Base-by-base conservation (phyloP, 805 yeast genomes). In the Candida arabinofermentans region DNA sequence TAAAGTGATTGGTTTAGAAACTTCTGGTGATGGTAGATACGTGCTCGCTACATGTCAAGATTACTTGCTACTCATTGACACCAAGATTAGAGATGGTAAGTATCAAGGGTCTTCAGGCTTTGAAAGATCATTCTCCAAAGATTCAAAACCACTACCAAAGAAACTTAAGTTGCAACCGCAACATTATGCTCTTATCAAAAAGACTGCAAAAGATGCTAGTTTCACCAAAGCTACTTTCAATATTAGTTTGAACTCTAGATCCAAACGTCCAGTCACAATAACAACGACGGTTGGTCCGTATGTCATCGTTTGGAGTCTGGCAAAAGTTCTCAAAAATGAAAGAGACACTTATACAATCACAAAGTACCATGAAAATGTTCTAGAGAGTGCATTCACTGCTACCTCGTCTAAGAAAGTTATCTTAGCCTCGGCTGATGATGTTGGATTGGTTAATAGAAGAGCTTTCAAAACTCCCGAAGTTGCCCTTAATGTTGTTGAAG, bases 261-360 rank as follows among this genome's bases (percentile, higher is more conserved):
- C 44, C 22, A 93, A 83, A 55, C 44, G 40, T 22, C 64, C 66
- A 13, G 79, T 84, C 16, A 71, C 82, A 2, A 84, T 89, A 38
- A 79, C 87, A 19, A 74, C 95, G 1, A 79, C 91, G 4, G 70
- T 83, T 2, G 96, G 96, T 2, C 91, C 90, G 16, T 89, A 79
- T 61, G 83, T 88, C 19, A 74, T 89, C 18, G 73, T 85, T 1
- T 89, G 96, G 96, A 79, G 83, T 10, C 61, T 89, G 57, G 72
- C 67, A 49, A 77, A 80, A 46, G 69, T 84, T 12, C 57, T 82
- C 33, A 65, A 66, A 34, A 77, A 79, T 41, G 77, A 74, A 42
- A 72, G 69, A 21, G 53, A 57, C 34, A 74, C 84, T 6, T 86
- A 86, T 58, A 64, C 71, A 37, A 80, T 90, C 57, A 81, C 77